phyloP scores from a whole-genome alignment of 2,329 filamentous ascomycete genomes.

The Diaporthe humulicola region DNA sequence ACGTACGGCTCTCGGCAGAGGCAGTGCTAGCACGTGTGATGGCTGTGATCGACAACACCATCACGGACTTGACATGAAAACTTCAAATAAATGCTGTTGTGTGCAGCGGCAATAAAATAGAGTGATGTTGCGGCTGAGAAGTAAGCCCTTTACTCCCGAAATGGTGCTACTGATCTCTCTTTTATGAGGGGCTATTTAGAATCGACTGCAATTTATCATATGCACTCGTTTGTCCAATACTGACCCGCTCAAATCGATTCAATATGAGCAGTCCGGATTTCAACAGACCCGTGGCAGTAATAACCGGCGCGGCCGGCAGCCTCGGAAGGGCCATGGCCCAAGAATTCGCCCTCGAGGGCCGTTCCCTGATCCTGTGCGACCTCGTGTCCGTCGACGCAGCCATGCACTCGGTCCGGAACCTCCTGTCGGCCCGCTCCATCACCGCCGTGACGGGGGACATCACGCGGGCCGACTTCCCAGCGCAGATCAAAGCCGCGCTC shows the following conservation, averaged over 20 bases:
- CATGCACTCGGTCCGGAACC: slow-evolving; percentile 18
- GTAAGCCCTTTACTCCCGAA: rapidly evolving
- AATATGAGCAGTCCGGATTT: background rate
- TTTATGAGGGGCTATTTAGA: background rate
- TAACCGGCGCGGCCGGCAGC: slow-evolving; percentile 15
- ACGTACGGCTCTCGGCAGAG: slow-evolving; percentile 29
- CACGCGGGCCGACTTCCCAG: slow-evolving; percentile 4
- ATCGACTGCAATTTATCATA: background rate
- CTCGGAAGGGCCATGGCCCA: slow-evolving; percentile 17
- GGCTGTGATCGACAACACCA: slow-evolving; percentile 5
- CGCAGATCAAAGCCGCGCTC: slow-evolving; percentile 9
- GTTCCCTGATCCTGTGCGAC: slow-evolving; percentile 21
- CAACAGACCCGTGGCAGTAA: slow-evolving; percentile 7
- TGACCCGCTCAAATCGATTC: background rate
- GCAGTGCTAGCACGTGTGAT: slow-evolving; percentile 17
- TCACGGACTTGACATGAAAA: background rate
- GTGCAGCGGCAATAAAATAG: background rate
- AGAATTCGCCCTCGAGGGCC: slow-evolving; percentile 30
- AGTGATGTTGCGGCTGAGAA: background rate
- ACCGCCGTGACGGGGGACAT: slow-evolving; percentile 30
- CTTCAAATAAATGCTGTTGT: background rate
- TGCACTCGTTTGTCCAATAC: too few species aligned
- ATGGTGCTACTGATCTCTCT: background rate
- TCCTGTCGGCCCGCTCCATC: slow-evolving; percentile 17
- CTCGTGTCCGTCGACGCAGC: slow-evolving; percentile 23